Evolutionary conservation across 164 flowering plant genomes (phyloP).

Genomic region (Magnolia officinalis): DNA sequence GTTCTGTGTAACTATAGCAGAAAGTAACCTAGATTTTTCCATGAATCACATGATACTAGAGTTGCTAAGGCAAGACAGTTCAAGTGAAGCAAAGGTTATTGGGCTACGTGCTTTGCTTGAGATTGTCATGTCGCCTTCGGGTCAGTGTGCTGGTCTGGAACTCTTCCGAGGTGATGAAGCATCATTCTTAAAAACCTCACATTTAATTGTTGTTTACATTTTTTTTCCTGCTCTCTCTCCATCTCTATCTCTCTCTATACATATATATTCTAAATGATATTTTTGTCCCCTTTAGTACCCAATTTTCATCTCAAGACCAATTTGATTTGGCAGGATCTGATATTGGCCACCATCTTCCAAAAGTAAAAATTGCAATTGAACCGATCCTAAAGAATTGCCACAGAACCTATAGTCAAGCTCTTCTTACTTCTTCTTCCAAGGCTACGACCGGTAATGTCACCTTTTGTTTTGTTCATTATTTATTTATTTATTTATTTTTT

Average conservation of each 20-base stretch:
- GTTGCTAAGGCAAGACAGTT: conserved; percentile 80
- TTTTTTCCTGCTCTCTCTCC: not conserved
- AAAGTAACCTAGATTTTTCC: conserved; percentile 92
- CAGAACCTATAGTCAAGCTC: conserved; percentile 82
- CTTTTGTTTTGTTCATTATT: not conserved
- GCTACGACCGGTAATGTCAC: conserved; percentile 66
- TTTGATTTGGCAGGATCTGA: conserved; percentile 58
- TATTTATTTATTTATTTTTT: not conserved
- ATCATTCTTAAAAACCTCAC: not conserved
- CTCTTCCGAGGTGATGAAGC: conserved; percentile 63
- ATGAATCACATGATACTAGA: conserved; percentile 97
- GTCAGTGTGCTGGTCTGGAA: conserved; percentile 73
- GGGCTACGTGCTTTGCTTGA: conserved; percentile 93
- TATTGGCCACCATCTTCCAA: conserved; percentile 90
- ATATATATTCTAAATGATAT: no score
- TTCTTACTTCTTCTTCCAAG: conserved; percentile 91
- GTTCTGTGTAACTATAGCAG: conserved; percentile 95
- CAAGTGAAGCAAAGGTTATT: conserved; percentile 95
- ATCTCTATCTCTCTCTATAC: not conserved
- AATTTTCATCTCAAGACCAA: conserved; percentile 9
- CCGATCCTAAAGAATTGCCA: conserved; percentile 81
- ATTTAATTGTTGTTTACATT: not conserved
- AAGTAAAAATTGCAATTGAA: conserved; percentile 93
- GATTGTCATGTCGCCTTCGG: conserved; percentile 82
- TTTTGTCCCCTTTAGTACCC: not conserved